These are phyloP conservation scores for Leavenworthia alabamica DNA, from an alignment of 345 rosid genomes.

Conservation along the genomic window DNA sequence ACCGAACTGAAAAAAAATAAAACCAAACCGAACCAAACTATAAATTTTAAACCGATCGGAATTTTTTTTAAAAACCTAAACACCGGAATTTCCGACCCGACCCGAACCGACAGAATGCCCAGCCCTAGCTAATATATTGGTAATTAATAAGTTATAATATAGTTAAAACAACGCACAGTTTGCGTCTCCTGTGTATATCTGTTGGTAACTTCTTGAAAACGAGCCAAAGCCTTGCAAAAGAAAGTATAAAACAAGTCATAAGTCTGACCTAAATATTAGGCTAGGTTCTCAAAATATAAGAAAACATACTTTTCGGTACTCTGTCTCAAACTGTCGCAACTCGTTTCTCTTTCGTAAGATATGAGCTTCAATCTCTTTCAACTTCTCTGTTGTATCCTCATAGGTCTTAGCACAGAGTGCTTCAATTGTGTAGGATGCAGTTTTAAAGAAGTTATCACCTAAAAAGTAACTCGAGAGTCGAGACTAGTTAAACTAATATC, in stretches of 20 bases:
- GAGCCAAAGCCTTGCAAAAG: conserved; percentile 69
- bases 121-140: too few species aligned
- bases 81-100: too few species aligned
- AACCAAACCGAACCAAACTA: too few species aligned
- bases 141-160: too few species aligned
- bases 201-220: conserved; percentile 91
- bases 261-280: not conserved
- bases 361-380: conserved; percentile 79
- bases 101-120: too few species aligned
- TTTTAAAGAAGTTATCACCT: conserved; percentile 96
- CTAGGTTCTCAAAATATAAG: not conserved
- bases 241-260: not conserved
- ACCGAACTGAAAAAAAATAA: too few species aligned
- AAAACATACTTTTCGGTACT: conserved; percentile 73
- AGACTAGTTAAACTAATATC: conserved; percentile 16
- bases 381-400: conserved; percentile 65
- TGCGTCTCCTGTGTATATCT: conserved; percentile 81
- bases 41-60: too few species aligned
- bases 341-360: conserved; percentile 84
- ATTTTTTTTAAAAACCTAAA: too few species aligned
- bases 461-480: conserved; percentile 24
- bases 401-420: conserved; percentile 82
- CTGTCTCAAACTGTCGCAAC: conserved; percentile 83
- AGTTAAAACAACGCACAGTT: too few species aligned
- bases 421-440: conserved; percentile 84